phyloP scores from a whole-genome alignment of 495 filamentous ascomycete species.

The Talaromyces borbonicus region DNA sequence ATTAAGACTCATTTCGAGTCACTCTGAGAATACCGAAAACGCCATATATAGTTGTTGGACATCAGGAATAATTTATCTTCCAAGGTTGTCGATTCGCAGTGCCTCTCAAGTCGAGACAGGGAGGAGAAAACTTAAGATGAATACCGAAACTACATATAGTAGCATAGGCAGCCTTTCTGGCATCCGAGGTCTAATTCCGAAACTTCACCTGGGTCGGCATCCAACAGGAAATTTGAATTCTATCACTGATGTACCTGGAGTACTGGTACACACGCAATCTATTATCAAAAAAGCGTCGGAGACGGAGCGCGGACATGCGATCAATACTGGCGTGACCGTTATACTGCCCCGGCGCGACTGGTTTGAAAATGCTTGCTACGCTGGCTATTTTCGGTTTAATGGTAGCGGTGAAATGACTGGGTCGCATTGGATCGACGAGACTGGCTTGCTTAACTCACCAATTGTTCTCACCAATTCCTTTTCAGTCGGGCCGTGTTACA shows the following conservation, averaged over 20 bases:
- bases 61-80: no score
- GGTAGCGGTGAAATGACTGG: constrained; percentile 45
- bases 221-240: constrained; percentile 36
- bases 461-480: constrained; percentile 44
- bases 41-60: no score
- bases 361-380: constrained; percentile 37
- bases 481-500: constrained; percentile 35
- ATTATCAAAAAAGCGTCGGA: constrained; percentile 11
- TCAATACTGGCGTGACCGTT: constrained; percentile 42
- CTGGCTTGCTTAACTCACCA: constrained; percentile 37
- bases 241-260: constrained; percentile 41
- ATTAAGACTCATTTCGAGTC: no score
- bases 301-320: constrained; percentile 9
- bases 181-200: constrained; percentile 33
- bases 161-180: no score
- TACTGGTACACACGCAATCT: constrained; percentile 36
- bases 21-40: no score
- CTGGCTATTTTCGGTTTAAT: constrained; percentile 44
- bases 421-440: constrained; percentile 42
- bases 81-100: no score
- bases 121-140: no score
- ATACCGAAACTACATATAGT: no score
- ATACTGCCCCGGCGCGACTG: constrained; percentile 39
- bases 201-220: constrained; percentile 25
- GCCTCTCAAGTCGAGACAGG: no score